Base-by-base conservation (phyloP, 1,139 yeast species). In the Candida mesenterica region DNA sequence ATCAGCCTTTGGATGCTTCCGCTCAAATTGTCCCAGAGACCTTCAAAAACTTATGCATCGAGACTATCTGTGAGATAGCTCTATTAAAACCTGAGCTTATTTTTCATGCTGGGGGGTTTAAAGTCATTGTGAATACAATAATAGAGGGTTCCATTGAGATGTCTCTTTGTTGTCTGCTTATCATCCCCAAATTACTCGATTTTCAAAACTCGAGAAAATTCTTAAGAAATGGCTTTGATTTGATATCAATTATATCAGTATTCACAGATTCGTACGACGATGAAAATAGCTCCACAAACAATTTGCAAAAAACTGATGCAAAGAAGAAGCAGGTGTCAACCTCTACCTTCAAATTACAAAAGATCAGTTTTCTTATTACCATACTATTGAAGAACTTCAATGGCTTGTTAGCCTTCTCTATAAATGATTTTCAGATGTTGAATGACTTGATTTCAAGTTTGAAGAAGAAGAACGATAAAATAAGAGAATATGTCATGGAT, bases 51-150 rank as follows among this genome's bases (percentile, higher is more conserved):
- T 62, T 80, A 24, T 72, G 85, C 38, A 53, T 78, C 31, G 89
- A 90, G 48, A 83, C 95, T 0, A 50, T 87, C 12, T 75, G 88
- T 30, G 97, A 90, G 52, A 58, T 82, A 1, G 65, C 88, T 2
- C 55, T 87, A 3, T 49, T 73, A 18, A 69, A 76, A 26, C 94
- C 97, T 0, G 72, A 69, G 28, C 56, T 78, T 17, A 73, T 83
- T 1, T 75, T 72, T 39, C 74, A 72, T 34, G 75, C 85, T 17
- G 87, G 85, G 20, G 90, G 92, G 0, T 67, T 85, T 37, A 70
- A 78, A 33, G 60, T 77, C 0, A 53, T 90, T 5, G 65, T 87
- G 18, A 74, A 74, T 29, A 62, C 77, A 16, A 62, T 85, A 3
- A 62, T 78, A 4, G 89, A 84, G 19, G 87, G 86, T 1, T 75